phyloP scores from a whole-genome alignment of 257 asterid genomes.

The Rhazya stricta region DNA sequence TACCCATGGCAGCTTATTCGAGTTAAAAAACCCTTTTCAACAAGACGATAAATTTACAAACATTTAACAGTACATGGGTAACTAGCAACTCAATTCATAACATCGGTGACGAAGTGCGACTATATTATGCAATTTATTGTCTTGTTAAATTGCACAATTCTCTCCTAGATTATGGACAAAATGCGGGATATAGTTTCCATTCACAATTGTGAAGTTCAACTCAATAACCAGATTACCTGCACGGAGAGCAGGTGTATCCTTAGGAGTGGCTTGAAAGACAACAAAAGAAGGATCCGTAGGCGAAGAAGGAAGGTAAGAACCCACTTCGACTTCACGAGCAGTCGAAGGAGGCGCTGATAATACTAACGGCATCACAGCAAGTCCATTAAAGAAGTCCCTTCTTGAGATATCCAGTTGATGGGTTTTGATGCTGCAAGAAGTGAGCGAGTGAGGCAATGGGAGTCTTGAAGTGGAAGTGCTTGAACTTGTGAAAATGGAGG shows the following conservation, averaged over 20 bases:
- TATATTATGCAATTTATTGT: too few species aligned
- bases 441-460: slow-evolving; percentile 22
- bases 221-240: slow-evolving; percentile 54
- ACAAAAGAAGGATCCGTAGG: slow-evolving; percentile 79
- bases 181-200: too few species aligned
- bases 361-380: slow-evolving; percentile 41
- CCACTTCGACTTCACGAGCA: slow-evolving; percentile 83
- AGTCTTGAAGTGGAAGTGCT: slow-evolving; percentile 26
- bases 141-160: too few species aligned
- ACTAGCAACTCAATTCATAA: not conserved
- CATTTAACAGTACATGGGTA: not conserved
- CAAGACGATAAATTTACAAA: not conserved
- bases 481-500: slow-evolving; percentile 29
- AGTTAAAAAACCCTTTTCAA: not conserved
- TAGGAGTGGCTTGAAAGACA: slow-evolving; percentile 66
- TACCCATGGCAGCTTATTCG: not conserved
- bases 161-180: too few species aligned
- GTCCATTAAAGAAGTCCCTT: slow-evolving; percentile 56
- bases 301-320: slow-evolving; percentile 71
- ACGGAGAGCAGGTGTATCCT: slow-evolving; percentile 98
- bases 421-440: slow-evolving; percentile 23
- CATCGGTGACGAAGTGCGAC: not conserved
- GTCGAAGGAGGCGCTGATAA: slow-evolving; percentile 41
- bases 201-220: too few species aligned
- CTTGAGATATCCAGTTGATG: slow-evolving; percentile 31